These are phyloP conservation scores for Mucor irregularis DNA, from an alignment of 371 early-diverging fungal species.

Conservation along the genomic window DNA sequence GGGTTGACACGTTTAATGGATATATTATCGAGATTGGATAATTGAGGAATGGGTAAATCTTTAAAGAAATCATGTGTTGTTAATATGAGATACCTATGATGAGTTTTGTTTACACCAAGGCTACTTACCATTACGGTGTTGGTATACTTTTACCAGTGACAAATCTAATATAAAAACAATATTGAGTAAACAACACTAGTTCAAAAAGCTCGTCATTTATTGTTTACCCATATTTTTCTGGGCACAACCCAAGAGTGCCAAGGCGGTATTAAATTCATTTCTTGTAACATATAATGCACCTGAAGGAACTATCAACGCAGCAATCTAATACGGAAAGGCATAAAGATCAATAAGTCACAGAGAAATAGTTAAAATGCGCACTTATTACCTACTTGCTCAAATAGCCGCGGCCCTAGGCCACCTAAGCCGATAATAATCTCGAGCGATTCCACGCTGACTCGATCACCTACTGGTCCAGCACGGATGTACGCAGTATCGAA, in stretches of 20 bases:
- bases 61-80: neutral
- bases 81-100: neutral
- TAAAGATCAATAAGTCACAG: neutral
- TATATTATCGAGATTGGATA: slow-evolving; percentile 24
- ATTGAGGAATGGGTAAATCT: slow-evolving; percentile 33
- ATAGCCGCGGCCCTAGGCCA: slow-evolving; percentile 48
- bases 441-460: slow-evolving; percentile 52
- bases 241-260: slow-evolving; percentile 73
- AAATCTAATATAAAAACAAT: slow-evolving; percentile 13
- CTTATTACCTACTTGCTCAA: slow-evolving; percentile 54
- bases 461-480: slow-evolving; percentile 52
- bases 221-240: slow-evolving; percentile 76
- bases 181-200: slow-evolving; percentile 3
- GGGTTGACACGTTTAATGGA: slow-evolving; percentile 13
- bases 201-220: neutral
- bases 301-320: slow-evolving; percentile 48
- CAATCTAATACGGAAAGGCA: slow-evolving; percentile 31
- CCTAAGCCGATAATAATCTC: slow-evolving; percentile 52
- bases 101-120: neutral
- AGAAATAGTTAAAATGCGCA: neutral
- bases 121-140: slow-evolving; percentile 27
- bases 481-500: slow-evolving; percentile 60
- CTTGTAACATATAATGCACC: slow-evolving; percentile 57
- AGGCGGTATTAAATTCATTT: slow-evolving; percentile 70
- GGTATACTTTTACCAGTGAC: slow-evolving; percentile 21